These are phyloP conservation scores for Monosporozyma unispora DNA, from an alignment of 805 yeast genomes.

Conservation along the genomic window DNA sequence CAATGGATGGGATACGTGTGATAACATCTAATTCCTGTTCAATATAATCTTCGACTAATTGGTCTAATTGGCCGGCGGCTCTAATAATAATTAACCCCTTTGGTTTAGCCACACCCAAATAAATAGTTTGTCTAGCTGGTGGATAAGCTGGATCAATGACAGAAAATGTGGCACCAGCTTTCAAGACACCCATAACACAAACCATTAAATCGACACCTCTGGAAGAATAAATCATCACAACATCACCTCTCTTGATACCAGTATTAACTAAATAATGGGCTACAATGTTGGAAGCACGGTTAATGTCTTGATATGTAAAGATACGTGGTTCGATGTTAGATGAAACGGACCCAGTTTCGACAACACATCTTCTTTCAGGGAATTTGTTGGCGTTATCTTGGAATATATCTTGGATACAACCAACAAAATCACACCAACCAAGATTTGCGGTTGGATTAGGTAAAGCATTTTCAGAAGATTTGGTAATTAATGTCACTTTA, in stretches of 20 bases:
- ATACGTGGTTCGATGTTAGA: conserved; percentile 47
- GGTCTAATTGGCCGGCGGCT: conserved; percentile 79
- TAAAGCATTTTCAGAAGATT: conserved; percentile 47
- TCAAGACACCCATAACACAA: conserved; percentile 94
- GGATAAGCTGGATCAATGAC: conserved; percentile 99
- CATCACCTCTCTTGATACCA: conserved; percentile 85
- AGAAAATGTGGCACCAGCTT: conserved; percentile 97
- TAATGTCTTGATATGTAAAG: conserved; percentile 79
- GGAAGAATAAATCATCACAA: conserved; percentile 95
- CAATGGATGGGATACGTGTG: conserved; percentile 67
- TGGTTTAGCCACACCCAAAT: conserved; percentile 89
- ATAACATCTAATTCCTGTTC: conserved; percentile 60
- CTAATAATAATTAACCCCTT: conserved; percentile 80
- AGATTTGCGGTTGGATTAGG: conserved; percentile 85
- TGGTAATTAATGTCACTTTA: conserved; percentile 57
- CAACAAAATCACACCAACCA: conserved; percentile 86
- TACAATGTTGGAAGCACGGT: conserved; percentile 86
- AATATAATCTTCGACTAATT: conserved; percentile 71
- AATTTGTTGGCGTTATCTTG: conserved; percentile 72
- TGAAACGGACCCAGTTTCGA: conserved; percentile 68
- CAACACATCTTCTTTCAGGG: conserved; percentile 86
- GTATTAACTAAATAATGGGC: conserved; percentile 77
- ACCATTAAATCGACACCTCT: conserved; percentile 96
- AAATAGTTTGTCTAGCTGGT: conserved; percentile 92
- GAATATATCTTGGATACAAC: conserved; percentile 95